Evolutionary conservation across 805 yeast genomes (phyloP), one percentile per base, ranked within the genome.

Genomic region (Saccharomycopsis fibuligera): DNA sequence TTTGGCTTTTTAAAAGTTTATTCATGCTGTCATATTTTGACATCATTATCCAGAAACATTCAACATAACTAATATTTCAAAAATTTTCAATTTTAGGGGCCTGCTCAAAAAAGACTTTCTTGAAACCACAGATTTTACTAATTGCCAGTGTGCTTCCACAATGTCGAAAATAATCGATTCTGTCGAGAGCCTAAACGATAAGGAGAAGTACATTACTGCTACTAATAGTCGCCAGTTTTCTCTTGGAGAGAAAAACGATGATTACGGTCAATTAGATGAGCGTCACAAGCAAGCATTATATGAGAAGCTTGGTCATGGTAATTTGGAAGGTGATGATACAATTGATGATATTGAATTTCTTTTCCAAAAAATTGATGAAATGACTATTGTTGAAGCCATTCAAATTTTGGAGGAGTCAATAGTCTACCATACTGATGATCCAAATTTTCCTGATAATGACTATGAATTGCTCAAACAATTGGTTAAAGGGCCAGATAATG

Each of bases 351-450:
- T 47, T 24, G 55, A 52, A 33, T 52, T 38, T 35, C 46, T 73
- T 63, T 54, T 68, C 49, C 70, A 67, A 33, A 69, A 68, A 52
- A 65, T 72, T 42, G 65, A 61, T 27, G 53, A 56, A 24, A 52
- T 72, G 55, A 45, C 66, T 2, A 56, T 63, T 9, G 68, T 64
- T 1, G 74, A 73, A 35, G 69, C 78, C 0, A 35, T 68, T 1
- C 63, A 62, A 8, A 66, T 75, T 36, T 58, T 79, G 41, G 57
- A 60, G 29, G 62, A 65, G 16, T 70, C 74, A 4, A 51, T 70
- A 3, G 66, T 56, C 1, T 67, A 70, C 16, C 79, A 75, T 54
- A 56, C 56, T 4, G 72, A 67, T 45, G 83, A 78, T 57, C 69
- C 70, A 33, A 76, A 75, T 56, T 66, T 77, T 51, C 71, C 75